Evolutionary conservation across 164 flowering plant genomes (phyloP).

Genomic region (Magnolia changhungtana): DNA sequence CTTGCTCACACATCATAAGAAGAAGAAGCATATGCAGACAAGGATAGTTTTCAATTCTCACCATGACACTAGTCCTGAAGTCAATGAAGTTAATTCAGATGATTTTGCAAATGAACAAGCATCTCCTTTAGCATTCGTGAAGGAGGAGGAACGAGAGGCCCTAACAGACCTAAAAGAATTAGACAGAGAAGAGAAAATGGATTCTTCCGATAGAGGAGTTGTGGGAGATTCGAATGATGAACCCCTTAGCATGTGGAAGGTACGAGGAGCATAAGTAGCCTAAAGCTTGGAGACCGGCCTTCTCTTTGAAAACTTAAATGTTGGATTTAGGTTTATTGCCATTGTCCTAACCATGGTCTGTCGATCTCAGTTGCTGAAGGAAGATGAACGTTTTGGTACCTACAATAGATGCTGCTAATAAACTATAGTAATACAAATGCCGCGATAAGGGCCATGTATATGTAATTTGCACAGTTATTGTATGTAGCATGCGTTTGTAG

Average conservation of each 20-base stretch:
- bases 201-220: conserved; percentile 19
- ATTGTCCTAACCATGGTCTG: too few species aligned
- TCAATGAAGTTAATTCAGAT: too few species aligned
- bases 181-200: conserved; percentile 21
- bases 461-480: not conserved
- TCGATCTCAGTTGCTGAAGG: too few species aligned
- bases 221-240: conserved; percentile 62
- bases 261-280: conserved; percentile 19
- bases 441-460: not conserved
- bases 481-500: not conserved
- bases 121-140: not conserved
- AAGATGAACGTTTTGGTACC: too few species aligned
- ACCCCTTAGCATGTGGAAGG: conserved; percentile 69
- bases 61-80: too few species aligned
- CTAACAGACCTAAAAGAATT: too few species aligned
- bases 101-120: conserved; percentile 28
- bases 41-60: too few species aligned
- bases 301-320: too few species aligned
- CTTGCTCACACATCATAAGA: too few species aligned
- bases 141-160: conserved; percentile 19
- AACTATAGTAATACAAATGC: not conserved
- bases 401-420: not conserved
- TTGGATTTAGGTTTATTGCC: too few species aligned
- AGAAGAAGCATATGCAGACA: too few species aligned
- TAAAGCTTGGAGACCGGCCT: not conserved